These are phyloP conservation scores for Lipomyces yarrowii DNA, from an alignment of 1,139 yeast genomes.

Conservation along the genomic window DNA sequence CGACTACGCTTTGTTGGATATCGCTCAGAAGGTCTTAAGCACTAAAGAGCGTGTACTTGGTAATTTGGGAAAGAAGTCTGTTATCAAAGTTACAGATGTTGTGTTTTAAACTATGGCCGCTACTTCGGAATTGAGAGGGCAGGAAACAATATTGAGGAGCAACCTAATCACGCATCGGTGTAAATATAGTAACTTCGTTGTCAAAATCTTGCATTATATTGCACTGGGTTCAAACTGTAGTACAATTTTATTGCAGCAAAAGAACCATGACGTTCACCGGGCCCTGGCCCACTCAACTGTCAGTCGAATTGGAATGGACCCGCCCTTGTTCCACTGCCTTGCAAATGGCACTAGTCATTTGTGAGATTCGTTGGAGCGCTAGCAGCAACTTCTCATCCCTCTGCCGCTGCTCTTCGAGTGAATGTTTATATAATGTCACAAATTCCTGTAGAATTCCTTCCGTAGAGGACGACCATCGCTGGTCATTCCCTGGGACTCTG, in stretches of 20 bases:
- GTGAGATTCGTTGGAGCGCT: constrained; percentile 2
- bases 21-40: constrained; percentile 71
- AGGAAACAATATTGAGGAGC: background rate
- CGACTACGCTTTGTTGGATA: constrained; percentile 82
- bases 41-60: constrained; percentile 58
- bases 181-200: background rate
- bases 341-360: constrained; percentile 4
- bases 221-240: background rate
- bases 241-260: background rate
- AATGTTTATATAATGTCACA: background rate
- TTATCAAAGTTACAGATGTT: constrained; percentile 41
- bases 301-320: background rate
- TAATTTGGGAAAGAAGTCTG: constrained; percentile 40
- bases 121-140: background rate
- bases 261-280: background rate
- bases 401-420: constrained; percentile 1
- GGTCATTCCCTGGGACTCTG: background rate
- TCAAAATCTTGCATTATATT: background rate
- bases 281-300: background rate
- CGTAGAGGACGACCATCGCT: background rate
- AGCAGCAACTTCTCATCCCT: constrained; percentile 5
- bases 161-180: background rate
- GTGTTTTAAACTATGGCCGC: constrained; percentile 9
- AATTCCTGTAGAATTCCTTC: background rate
- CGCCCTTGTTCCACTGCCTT: background rate